A percentile compares a stretch with the other conserved stretches of the same genome.
phyloP scores from a whole-genome alignment of 2,329 filamentous ascomycete genomes.

The Diplodia intermedia region DNA sequence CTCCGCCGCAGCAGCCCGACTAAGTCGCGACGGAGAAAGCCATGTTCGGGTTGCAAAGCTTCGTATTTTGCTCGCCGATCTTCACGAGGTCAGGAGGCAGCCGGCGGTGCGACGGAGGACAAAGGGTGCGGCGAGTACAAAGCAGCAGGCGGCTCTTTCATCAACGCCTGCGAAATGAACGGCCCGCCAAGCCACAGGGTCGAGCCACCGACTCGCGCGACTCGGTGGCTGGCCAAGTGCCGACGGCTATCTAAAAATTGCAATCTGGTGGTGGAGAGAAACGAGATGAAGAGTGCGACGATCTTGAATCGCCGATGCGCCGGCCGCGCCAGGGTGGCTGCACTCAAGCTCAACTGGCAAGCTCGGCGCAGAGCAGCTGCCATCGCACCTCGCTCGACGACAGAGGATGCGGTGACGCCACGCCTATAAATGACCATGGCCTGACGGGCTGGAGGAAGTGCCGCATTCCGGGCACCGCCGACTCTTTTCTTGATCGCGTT shows the following conservation, averaged over 20 bases:
- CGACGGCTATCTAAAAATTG: slow-evolving; percentile 2
- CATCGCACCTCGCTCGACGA: too few species aligned
- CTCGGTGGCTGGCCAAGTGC: slow-evolving; percentile 1
- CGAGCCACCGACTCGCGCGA: slow-evolving; percentile 22
- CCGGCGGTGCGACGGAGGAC: neutral
- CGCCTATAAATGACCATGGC: neutral
- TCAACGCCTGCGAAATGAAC: neutral
- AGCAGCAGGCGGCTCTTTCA: slow-evolving; percentile 2
- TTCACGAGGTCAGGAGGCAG: slow-evolving; percentile 9
- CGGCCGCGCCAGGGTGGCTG: neutral
- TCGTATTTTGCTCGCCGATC: slow-evolving; percentile 10
- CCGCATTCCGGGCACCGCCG: slow-evolving; percentile 9
- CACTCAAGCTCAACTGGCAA: neutral
- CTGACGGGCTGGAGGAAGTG: neutral
- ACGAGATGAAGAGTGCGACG: slow-evolving; percentile 28
- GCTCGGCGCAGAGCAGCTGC: too few species aligned
- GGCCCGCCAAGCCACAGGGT: slow-evolving; percentile 22
- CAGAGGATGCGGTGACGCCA: slow-evolving; percentile 17
- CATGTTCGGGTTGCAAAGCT: neutral
- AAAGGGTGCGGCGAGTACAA: slow-evolving; percentile 3
- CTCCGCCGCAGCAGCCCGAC: neutral
- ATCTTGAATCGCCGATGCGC: slow-evolving; percentile 27
- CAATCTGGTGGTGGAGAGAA: slow-evolving; percentile 9
- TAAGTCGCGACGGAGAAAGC: neutral
- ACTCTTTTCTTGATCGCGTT: neutral